These are phyloP conservation scores for Zalerion maritima DNA, from an alignment of 495 filamentous ascomycete genomes.

Conservation along the genomic window DNA sequence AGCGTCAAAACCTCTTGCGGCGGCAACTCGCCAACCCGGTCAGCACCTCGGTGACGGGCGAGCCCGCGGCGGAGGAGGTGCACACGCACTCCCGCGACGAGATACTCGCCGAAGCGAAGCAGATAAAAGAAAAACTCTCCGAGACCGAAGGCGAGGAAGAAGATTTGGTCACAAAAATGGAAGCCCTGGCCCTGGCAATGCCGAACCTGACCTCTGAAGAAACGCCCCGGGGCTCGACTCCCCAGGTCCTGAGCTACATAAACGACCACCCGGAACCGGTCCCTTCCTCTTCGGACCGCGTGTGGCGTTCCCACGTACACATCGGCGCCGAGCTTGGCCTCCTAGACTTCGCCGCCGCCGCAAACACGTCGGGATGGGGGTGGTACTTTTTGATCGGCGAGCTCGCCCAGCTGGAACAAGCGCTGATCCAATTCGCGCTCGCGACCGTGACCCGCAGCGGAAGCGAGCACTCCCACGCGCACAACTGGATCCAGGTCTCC, in stretches of 20 bases:
- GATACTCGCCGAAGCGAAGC: constrained; percentile 50
- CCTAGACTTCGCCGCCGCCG: constrained; percentile 71
- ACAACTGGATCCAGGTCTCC: constrained; percentile 58
- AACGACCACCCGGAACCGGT: constrained; percentile 53
- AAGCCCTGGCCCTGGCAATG: constrained; percentile 58
- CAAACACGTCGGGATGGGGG: constrained; percentile 75
- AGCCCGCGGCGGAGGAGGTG: constrained; percentile 8
- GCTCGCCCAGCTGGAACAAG: constrained; percentile 81
- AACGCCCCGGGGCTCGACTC: constrained; percentile 56
- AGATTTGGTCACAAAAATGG: constrained; percentile 48
- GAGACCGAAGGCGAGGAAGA: constrained; percentile 45
- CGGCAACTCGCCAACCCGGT: constrained; percentile 31
- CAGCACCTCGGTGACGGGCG: constrained; percentile 22
- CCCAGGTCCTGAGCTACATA: constrained; percentile 45
- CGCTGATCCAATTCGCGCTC: constrained; percentile 75
- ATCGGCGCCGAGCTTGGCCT: constrained; percentile 69
- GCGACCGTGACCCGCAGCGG: constrained; percentile 45
- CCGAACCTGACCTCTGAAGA: constrained; percentile 71
- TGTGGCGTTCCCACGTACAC: constrained; percentile 59
- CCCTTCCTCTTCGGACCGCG: constrained; percentile 31
- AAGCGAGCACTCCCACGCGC: too few relatives aligned
- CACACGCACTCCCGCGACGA: constrained; percentile 23
- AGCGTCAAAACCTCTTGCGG: constrained; percentile 40
- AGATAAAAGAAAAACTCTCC: constrained; percentile 50
- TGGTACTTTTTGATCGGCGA: constrained; percentile 93